Evolutionary conservation across 163 green algal genomes (phyloP).

Genomic region (Chlorella variabilis): DNA sequence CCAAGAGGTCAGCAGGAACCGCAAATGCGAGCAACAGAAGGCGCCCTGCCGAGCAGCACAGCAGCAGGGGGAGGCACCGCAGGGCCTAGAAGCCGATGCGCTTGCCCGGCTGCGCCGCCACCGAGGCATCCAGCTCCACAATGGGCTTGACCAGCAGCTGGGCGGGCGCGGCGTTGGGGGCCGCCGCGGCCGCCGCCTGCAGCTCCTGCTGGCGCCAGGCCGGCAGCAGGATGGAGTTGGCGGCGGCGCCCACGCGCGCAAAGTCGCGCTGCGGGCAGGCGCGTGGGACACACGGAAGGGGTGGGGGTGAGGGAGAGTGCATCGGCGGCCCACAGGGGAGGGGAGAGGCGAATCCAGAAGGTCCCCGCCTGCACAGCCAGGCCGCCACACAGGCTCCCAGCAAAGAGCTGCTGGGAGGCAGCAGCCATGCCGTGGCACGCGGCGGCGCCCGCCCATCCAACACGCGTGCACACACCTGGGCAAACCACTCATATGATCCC

Average conservation of each 20-base stretch:
- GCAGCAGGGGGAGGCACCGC: too few relatives aligned
- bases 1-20: too few relatives aligned
- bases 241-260: constrained; percentile 22
- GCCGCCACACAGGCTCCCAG: too few relatives aligned
- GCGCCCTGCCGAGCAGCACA: too few relatives aligned
- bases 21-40: too few relatives aligned
- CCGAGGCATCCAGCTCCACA: constrained; percentile 31
- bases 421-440: not conserved
- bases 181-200: not conserved
- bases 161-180: not conserved
- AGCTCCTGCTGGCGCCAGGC: not conserved
- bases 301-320: not conserved
- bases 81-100: constrained; percentile 56
- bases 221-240: constrained; percentile 2
- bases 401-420: too few relatives aligned
- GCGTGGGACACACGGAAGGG: too few relatives aligned
- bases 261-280: constrained; percentile 35
- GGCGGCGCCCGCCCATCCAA: too few relatives aligned
- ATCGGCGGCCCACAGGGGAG: too few relatives aligned
- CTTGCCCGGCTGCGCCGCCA: constrained; percentile 43
- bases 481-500: constrained; percentile 48
- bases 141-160: constrained; percentile 47
- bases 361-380: too few relatives aligned
- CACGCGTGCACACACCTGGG: constrained; percentile 2
- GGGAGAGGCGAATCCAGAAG: too few relatives aligned